Evolutionary conservation across 1,139 yeast species (phyloP).

Genomic region (Candida albicans): DNA sequence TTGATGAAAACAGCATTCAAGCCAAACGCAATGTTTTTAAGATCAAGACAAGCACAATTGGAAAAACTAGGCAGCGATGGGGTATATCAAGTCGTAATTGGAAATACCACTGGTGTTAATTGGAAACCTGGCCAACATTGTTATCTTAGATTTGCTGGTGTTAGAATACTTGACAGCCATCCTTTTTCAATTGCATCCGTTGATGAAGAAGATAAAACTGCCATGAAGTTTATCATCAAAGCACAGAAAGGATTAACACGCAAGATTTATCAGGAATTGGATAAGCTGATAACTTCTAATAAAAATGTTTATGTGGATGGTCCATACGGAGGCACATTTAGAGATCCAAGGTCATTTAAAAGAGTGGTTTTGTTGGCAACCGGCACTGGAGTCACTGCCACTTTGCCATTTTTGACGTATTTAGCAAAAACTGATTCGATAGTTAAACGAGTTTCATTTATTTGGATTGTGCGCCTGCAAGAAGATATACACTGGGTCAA

Average conservation of each 20-base stretch:
- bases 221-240: conserved; percentile 50
- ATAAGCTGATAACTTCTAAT: conserved; percentile 21
- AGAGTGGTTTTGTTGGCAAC: conserved; percentile 44
- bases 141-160: conserved; percentile 49
- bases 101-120: conserved; percentile 34
- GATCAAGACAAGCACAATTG: conserved; percentile 46
- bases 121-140: conserved; percentile 69
- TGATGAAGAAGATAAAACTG: conserved; percentile 19
- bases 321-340: conserved; percentile 60
- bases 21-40: conserved; percentile 44
- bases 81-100: conserved; percentile 44
- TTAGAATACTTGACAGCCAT: conserved; percentile 54
- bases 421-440: conserved; percentile 17
- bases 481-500: conserved; percentile 48
- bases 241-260: conserved; percentile 55
- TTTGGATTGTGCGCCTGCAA: conserved; percentile 48
- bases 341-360: conserved; percentile 53
- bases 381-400: conserved; percentile 60
- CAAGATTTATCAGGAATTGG: conserved; percentile 27
- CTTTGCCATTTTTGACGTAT: conserved; percentile 46
- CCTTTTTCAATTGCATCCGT: conserved; percentile 59
- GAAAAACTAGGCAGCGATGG: conserved; percentile 29
- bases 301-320: conserved; percentile 55
- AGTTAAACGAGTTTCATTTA: conserved; percentile 36
- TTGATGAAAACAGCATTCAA: conserved; percentile 52